Conservation (phyloP, 164 flowering plant species). For the Nelumbo lutea region DNA sequence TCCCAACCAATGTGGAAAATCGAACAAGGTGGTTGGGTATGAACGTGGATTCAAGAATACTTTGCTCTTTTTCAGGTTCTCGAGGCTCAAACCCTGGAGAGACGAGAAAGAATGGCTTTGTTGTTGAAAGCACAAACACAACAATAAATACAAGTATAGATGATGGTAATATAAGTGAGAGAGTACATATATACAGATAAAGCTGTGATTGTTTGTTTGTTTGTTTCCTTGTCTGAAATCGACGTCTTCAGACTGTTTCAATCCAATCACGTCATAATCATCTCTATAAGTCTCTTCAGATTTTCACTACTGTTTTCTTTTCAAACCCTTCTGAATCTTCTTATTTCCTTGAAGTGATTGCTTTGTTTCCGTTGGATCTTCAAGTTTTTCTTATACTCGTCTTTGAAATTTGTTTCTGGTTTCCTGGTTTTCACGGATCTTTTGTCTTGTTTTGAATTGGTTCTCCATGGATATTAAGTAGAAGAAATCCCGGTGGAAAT, state of each 20-base stretch:
- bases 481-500: not conserved
- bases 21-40: no score
- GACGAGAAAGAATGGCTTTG: no score
- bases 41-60: no score
- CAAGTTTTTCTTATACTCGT: not conserved
- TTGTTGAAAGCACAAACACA: no score
- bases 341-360: not conserved
- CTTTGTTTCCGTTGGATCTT: not conserved
- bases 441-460: not conserved
- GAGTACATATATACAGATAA: no score
- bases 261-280: not conserved
- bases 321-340: not conserved
- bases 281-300: not conserved
- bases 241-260: constrained; percentile 8
- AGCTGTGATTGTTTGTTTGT: not conserved
- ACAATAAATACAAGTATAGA: no score
- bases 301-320: not conserved
- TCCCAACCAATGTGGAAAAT: no score
- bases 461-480: not conserved
- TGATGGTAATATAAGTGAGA: no score
- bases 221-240: not conserved
- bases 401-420: not conserved
- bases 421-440: not conserved
- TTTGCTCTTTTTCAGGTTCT: no score
- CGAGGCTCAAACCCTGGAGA: no score